Conservation (phyloP, 148 eudicot species). For the Camellia lanceoleosa region DNA sequence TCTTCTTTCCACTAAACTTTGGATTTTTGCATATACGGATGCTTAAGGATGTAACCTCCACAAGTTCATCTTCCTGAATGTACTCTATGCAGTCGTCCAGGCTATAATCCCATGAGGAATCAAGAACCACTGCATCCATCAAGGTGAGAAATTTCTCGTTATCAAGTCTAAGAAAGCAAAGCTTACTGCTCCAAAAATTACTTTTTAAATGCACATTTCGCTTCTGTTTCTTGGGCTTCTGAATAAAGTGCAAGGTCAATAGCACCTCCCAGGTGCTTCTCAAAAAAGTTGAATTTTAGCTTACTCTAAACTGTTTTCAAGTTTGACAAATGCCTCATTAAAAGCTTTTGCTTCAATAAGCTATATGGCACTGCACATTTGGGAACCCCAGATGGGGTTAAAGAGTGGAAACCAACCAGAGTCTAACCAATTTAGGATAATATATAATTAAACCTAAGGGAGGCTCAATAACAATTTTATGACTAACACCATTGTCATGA, state of each 20-base stretch:
- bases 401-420: not conserved
- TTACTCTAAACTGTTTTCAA: not conserved
- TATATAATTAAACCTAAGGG: not conserved
- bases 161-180: not conserved
- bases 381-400: not conserved
- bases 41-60: constrained; percentile 88
- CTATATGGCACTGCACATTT: not conserved
- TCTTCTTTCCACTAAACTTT: constrained; percentile 54
- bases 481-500: not conserved
- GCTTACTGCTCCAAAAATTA: not conserved
- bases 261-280: not conserved
- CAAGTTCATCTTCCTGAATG: constrained; percentile 97
- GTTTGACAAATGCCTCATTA: not conserved
- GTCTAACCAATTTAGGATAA: not conserved
- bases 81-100: constrained; percentile 97
- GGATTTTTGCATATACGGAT: constrained; percentile 96
- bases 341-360: not conserved
- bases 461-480: not conserved
- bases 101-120: constrained; percentile 80
- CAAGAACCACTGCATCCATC: constrained; percentile 69
- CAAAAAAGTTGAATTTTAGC: not conserved
- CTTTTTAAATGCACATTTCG: not conserved
- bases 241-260: not conserved
- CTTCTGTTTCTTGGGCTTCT: not conserved
- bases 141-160: constrained; percentile 8